Evolutionary conservation across 2,329 filamentous ascomycete genomes (phyloP).

Genomic region (Chrysoporthe austroafricana): DNA sequence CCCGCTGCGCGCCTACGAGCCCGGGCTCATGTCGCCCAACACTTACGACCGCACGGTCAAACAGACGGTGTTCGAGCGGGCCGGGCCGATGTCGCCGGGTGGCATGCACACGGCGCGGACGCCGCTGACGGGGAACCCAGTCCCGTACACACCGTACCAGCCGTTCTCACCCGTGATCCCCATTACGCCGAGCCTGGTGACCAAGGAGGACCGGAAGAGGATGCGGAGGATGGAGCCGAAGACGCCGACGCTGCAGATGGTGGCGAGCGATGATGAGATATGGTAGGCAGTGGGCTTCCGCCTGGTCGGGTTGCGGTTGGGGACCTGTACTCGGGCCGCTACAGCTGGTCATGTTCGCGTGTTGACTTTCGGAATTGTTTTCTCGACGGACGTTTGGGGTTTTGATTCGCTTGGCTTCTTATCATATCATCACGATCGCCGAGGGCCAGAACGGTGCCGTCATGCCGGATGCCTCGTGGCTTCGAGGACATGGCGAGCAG

Average conservation of each 20-base stretch:
- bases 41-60: constrained; percentile 51
- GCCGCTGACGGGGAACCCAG: constrained; percentile 63
- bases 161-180: constrained; percentile 76
- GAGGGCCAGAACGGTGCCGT: not conserved
- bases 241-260: constrained; percentile 66
- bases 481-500: not conserved
- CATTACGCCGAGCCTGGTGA: constrained; percentile 76
- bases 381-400: constrained; percentile 1
- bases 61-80: constrained; percentile 67
- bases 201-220: constrained; percentile 70
- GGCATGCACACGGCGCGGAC: constrained; percentile 54
- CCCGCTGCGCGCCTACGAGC: constrained; percentile 65
- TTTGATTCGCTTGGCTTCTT: not conserved
- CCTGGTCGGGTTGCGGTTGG: not conserved
- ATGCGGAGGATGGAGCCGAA: constrained; percentile 67
- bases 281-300: constrained; percentile 51
- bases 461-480: not conserved
- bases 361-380: not conserved
- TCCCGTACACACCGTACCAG: constrained; percentile 80
- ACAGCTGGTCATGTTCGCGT: not conserved
- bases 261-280: constrained; percentile 63
- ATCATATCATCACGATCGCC: not conserved
- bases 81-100: constrained; percentile 56
- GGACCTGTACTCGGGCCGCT: not conserved
- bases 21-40: constrained; percentile 56